Base-by-base conservation (phyloP, 2,329 filamentous ascomycete genomes). In the Rasamsonia emersonii region DNA sequence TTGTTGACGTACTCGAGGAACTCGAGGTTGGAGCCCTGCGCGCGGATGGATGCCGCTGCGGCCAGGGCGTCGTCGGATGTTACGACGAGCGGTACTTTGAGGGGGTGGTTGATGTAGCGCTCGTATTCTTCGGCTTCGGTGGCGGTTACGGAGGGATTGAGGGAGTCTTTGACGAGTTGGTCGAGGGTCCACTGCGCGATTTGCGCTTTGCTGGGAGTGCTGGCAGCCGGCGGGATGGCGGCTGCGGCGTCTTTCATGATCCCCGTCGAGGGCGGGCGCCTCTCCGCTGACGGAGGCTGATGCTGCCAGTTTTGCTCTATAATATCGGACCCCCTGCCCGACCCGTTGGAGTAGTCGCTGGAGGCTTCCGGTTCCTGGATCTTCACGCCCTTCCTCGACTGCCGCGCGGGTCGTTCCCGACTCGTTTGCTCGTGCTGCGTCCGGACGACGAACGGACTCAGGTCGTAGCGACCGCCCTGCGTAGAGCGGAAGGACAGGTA, bases 361-460 rank as follows among this genome's bases (percentile, higher is more conserved):
- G 60, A 59, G 14, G 69, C 67, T 4, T 67, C 62, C 2, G 79
- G 78, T 33, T 80, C 76, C 15, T 81, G 59, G 32, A 85, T 83
- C 8, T 72, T 80, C 7, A 84, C 77, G 17, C 74, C 81, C 53
- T 85, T 86, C 35, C 77, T 55, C 70, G 44, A 58, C 33, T 44
- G 52, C 9, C 23, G 24, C 23, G 31, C 51, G 46, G 45, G 70
- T 72, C 59, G 56, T 70, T 84, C 44, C 69, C 77, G 31, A 67
- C 68, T 23, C 59, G 79, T 71, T 21, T 71, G 66, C 18, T 65
- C 62, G 19, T 60, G 54, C 2, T 47, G 73, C 26, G 70, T 79
- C 33, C 86, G 82, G 24, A 88, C 79, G 20, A 81, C 77, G 56
- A 96, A 98, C 1, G 89, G 89, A 38, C 85, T 94, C 24, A 89